Conservation (phyloP, 2,329 filamentous ascomycete genomes). For the Cordyceps farinosa region DNA sequence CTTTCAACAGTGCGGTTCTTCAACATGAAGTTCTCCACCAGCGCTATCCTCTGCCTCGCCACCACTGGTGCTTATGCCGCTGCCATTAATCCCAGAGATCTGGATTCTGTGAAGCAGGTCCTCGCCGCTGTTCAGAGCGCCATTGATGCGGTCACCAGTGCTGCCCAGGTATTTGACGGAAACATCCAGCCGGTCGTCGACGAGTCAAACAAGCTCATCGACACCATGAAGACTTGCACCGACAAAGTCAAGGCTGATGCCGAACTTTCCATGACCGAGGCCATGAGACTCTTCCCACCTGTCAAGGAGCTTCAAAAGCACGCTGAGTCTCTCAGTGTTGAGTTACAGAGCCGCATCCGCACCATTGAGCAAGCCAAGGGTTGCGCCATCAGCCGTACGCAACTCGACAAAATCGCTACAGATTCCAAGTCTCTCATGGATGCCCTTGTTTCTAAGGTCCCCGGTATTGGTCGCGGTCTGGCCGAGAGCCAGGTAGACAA, state of each 20-base stretch:
- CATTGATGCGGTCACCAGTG: background rate
- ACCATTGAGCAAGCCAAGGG: too few species aligned
- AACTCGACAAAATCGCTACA: constrained; percentile 15
- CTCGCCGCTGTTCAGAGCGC: constrained; percentile 19
- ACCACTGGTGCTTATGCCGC: too few species aligned
- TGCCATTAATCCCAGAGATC: background rate
- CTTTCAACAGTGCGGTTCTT: too few species aligned
- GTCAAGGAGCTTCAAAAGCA: constrained; percentile 21
- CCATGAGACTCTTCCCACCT: constrained; percentile 19
- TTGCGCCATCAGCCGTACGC: too few species aligned
- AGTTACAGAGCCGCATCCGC: too few species aligned
- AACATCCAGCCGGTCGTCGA: background rate
- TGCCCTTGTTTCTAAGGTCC: constrained; percentile 26
- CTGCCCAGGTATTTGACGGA: constrained; percentile 2
- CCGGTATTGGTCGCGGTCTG: constrained; percentile 23
- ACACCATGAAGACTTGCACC: constrained; percentile 8
- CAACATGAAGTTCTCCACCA: too few species aligned
- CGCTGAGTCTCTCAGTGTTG: too few species aligned
- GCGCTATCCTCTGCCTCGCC: too few species aligned
- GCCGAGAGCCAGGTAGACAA: constrained; percentile 23
- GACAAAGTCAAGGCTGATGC: constrained; percentile 7
- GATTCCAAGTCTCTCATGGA: constrained; percentile 25
- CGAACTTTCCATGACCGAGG: background rate
- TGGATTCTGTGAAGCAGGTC: constrained; percentile 18
- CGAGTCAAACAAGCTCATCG: constrained; percentile 2